Evolutionary conservation across 164 flowering plant species (phyloP), one percentile per base, ranked within the genome.

Genomic region (Taxillus chinensis): DNA sequence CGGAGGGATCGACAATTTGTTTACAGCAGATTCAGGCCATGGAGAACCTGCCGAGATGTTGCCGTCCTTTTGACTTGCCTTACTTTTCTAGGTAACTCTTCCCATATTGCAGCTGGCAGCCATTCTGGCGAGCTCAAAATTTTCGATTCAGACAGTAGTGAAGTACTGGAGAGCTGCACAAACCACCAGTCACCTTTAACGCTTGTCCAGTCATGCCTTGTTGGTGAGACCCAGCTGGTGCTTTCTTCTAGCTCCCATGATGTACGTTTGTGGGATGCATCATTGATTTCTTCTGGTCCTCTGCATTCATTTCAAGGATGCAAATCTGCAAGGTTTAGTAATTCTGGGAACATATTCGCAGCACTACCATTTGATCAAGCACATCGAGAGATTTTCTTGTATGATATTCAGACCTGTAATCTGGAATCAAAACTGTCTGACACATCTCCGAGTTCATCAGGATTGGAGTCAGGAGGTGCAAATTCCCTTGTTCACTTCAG

Each of bases 1-100:
- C 85, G 90, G n/a, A 83, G 76, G 75, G 95, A 93, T 68, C 90
- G 97, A 9, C 99, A 91, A 59, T 90, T 89, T 77, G 85, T 93
- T 42, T 93, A 82, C 67, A 90, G 97, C 70, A 80, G 97, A 73
- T 93, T 93, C 72, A 78, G 84, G 77, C 97, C 97, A 3, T 90
- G 95, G 99, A 67, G 97, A 52, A 86, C 90, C 63, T 90, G 96
- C 73, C 74, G 97, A 16, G 99, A 93, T 75, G 99, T 89, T 61
- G 75, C 79, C 72, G 73, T 82, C 38, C 85, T 86, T 63, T 69
- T 91, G 70, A 89, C 95, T n/a, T 87, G 91, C 73, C 67, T 87
- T 41, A 54, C 87, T 15, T 90, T 90, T 63, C 87, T 90, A 8
- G 88, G 87, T 8, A 85, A 82, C 62, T 81, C 83, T 46, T 82